These are phyloP conservation scores for Byssoonygena ceratinophila DNA, from an alignment of 2,329 filamentous ascomycete species.

Conservation along the genomic window DNA sequence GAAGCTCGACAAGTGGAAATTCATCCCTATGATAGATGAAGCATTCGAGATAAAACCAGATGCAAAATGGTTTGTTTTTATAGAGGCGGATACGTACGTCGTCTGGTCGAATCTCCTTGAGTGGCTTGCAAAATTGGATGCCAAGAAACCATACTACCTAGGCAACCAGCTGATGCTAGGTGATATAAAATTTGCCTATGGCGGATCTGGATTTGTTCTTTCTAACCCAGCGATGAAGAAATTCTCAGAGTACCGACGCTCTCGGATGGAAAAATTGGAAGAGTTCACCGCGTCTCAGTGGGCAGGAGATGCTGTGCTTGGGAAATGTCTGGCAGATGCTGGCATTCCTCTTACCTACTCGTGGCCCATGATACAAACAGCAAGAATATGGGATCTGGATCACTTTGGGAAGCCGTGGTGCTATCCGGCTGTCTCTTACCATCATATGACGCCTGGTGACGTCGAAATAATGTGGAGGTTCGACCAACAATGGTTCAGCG, in stretches of 20 bases:
- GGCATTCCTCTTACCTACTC: constrained; percentile 38
- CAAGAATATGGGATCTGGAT: constrained; percentile 36
- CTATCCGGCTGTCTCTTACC: constrained; percentile 41
- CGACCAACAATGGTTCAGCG: constrained; percentile 34
- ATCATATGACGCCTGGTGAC: constrained; percentile 38
- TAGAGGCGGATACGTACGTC: constrained; percentile 50
- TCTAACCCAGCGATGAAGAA: constrained; percentile 41
- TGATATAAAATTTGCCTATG: constrained; percentile 43
- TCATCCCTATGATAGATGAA: constrained; percentile 46
- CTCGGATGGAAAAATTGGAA: constrained; percentile 36
- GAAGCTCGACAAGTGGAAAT: constrained; percentile 51
- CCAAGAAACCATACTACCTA: constrained; percentile 41
- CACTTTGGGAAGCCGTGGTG: constrained; percentile 41
- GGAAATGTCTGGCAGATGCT: constrained; percentile 38
- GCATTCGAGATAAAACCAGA: constrained; percentile 37
- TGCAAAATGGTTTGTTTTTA: constrained; percentile 50
- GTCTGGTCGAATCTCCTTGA: constrained; percentile 44
- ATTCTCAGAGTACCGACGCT: constrained; percentile 35
- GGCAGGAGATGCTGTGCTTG: constrained; percentile 44
- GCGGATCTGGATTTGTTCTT: constrained; percentile 45
- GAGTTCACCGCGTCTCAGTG: constrained; percentile 38
- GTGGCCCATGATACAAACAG: constrained; percentile 40
- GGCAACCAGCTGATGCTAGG: constrained; percentile 46
- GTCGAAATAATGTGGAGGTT: constrained; percentile 38
- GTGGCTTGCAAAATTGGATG: constrained; percentile 45